Evolutionary conservation across 495 filamentous ascomycete genomes (phyloP), one percentile per base, ranked within the genome.

Genomic region (Aspergillus baeticus): DNA sequence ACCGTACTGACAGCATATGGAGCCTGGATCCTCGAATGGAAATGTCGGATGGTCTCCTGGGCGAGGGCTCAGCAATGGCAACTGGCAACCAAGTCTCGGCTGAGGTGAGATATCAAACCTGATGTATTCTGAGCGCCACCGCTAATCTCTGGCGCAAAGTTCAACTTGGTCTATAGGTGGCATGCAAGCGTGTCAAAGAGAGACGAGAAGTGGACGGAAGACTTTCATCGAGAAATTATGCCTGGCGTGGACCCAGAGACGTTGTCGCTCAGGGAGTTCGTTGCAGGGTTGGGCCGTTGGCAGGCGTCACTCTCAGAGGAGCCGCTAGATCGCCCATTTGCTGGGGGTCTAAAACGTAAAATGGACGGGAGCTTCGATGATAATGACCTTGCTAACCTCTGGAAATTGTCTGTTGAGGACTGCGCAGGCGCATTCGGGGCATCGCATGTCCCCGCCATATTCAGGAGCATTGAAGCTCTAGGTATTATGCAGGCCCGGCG

Each of bases 401-500:
- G 91, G 15, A 67, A 77, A 15, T 79, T 83, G 8, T 76, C 81
- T 29, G 82, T 92, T 42, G 87, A 91, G 64, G 78, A 84, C 52
- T 69, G 77, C 37, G 68, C 75, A 49, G 61, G 77, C 60, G 78
- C 82, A 0, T 87, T 84, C 59, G 92, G 92, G 4, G 87, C 87
- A 2, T 84, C 85, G 6, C 86, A 89, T 58, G 87, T 95, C 0
- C 92, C 92, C 0, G 70, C 75, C 11, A 77, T 88, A 38, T 80
- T 96, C 76, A 82, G 82, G 45, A 81, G 83, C 11, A 78, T 96
- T 14, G 92, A 96, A 65, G 87, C 93, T 39, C 78, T 96, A 0
- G 91, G 92, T 34, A 96, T 96, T 52, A 81, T 90, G 59, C 90
- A 95, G 60, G 86, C 87, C 3, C 84, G 92, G 10, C 79, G 82